These are phyloP conservation scores for Cystobasidium tubakii DNA, from an alignment of 768 basidiomycete genomes.

Conservation along the genomic window DNA sequence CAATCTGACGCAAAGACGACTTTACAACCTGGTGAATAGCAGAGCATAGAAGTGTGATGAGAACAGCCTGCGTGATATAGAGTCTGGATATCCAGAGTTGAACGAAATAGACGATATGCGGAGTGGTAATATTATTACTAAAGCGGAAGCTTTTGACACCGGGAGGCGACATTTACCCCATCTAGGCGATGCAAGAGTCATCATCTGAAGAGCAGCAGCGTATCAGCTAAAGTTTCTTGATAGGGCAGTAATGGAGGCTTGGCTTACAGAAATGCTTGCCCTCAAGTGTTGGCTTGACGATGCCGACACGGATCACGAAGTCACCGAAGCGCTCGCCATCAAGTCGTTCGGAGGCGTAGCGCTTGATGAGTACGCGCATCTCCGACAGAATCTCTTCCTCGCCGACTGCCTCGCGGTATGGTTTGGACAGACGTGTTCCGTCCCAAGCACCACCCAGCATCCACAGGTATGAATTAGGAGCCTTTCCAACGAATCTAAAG, in stretches of 20 bases:
- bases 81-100: not conserved
- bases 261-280: constrained; percentile 79
- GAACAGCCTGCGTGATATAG: not conserved
- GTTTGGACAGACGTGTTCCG: constrained; percentile 91
- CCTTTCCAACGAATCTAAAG: constrained; percentile 71
- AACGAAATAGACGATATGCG: not conserved
- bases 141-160: not conserved
- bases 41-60: not conserved
- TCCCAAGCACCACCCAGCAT: constrained; percentile 91
- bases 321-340: constrained; percentile 93
- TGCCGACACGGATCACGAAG: constrained; percentile 84
- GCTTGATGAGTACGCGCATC: constrained; percentile 85
- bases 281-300: constrained; percentile 75
- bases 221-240: not conserved
- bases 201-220: not conserved
- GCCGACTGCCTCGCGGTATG: constrained; percentile 59
- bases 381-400: constrained; percentile 59
- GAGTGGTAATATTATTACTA: not conserved
- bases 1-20: not conserved
- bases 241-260: not conserved
- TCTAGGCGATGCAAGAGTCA: constrained; percentile 4
- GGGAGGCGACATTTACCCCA: not conserved
- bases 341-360: constrained; percentile 75
- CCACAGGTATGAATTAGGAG: constrained; percentile 86
- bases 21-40: not conserved